A percentile compares a stretch with the other conserved stretches of the same genome.
Evolutionary conservation across 164 flowering plant genomes (phyloP).

Genomic region (Hamamelis virginiana): DNA sequence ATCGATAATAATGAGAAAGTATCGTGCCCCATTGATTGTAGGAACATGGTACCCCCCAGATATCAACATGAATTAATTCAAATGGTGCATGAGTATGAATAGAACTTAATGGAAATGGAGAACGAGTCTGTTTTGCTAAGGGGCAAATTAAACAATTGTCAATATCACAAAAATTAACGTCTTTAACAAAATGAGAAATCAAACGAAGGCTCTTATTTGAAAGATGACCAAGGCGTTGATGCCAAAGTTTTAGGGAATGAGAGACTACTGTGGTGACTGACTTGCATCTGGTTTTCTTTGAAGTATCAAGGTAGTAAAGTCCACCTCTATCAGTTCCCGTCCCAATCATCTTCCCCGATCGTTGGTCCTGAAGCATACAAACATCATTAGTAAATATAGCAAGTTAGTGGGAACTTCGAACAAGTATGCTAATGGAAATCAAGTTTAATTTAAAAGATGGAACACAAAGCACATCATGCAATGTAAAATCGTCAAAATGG

Average conservation of each 20-base stretch:
- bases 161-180: background rate
- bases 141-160: slow-evolving; percentile 21
- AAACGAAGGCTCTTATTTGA: slow-evolving; percentile 4
- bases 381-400: slow-evolving; percentile 10
- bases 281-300: background rate
- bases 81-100: slow-evolving; percentile 2
- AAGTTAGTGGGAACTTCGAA: too few relatives aligned
- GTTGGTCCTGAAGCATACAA: too few relatives aligned
- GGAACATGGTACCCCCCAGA: too few relatives aligned
- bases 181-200: background rate
- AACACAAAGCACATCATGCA: slow-evolving; percentile 24
- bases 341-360: too few relatives aligned
- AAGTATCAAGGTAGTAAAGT: slow-evolving; percentile 25
- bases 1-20: slow-evolving; percentile 23
- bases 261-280: background rate
- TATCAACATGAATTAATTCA: slow-evolving; percentile 12
- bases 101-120: slow-evolving; percentile 6
- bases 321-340: slow-evolving; percentile 18
- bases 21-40: background rate
- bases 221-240: slow-evolving; percentile 19
- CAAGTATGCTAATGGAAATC: too few relatives aligned
- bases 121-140: slow-evolving; percentile 22
- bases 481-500: slow-evolving; percentile 2
- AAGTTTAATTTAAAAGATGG: too few relatives aligned
- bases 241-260: slow-evolving; percentile 18